Base-by-base conservation (phyloP, 2,329 filamentous ascomycete species). In the Sclerotinia borealis region DNA sequence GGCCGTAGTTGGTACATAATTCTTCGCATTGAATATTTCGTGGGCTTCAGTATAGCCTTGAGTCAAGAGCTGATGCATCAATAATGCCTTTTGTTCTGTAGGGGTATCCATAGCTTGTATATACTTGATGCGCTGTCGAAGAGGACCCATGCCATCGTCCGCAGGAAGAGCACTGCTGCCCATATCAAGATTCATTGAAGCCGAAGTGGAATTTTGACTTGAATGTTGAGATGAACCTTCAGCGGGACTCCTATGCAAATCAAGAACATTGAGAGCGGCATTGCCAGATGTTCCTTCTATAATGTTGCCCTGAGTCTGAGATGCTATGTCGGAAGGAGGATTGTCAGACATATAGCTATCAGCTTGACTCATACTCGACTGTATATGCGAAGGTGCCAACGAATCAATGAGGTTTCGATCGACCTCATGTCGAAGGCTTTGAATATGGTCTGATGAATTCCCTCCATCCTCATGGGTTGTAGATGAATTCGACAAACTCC, bases 101-200 rank as follows among this genome's bases (percentile, higher is more conserved):
- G 82, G 75, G 54, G 87, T 79, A 29, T 85, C 79, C 68, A 81
- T 80, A 31, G 82, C 79, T 73, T 91, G 88, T 66, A 93, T 88
- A 27, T 79, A 79, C 64, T 89, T 81, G 68, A 95, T 92, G 66
- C 84, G 85, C 67, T 78, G 81, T 70, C 91, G 81, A 69, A 93
- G 75, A 61, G 78, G 76, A 22, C 83, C 80, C 87, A 91, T 93
- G 50, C 91, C 91, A 79, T 95, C 91, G 72, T 93, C 89, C 72
- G 88, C 91, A 1, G 90, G 90, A 15, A 75, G 63, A 17, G 72
- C 70, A 39, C 64, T 67, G 48, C 68, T 69, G 25, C 69, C 68
- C 4, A 68, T 65, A 29, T 66, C 67, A 47, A 54, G 66, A 4
- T 63, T 63, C 41, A 65, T 63, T 15, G 47, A 63, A 27, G 62